Evolutionary conservation across 1,284 basidiomycete species (phyloP).

Genomic region (Ceratobasidium sp.): DNA sequence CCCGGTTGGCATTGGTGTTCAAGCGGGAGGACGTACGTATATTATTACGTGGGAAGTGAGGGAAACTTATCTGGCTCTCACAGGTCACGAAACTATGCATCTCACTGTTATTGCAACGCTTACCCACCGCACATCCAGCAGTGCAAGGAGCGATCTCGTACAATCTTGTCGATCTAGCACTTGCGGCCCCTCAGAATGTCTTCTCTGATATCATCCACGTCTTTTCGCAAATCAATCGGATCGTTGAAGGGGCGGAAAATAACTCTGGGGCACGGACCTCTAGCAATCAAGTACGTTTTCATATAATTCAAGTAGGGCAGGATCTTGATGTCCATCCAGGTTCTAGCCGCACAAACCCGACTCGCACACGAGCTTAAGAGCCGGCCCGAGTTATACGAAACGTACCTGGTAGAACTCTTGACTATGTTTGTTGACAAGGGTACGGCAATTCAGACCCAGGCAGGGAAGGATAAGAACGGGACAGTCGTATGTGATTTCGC

Average conservation of each 20-base stretch:
- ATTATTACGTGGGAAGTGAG: background rate
- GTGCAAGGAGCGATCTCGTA: slow-evolving; percentile 90
- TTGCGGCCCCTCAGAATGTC: slow-evolving; percentile 74
- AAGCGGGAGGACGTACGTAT: slow-evolving; percentile 70
- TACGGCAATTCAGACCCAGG: slow-evolving; percentile 83
- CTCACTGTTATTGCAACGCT: slow-evolving; percentile 89
- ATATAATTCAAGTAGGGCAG: slow-evolving; percentile 43
- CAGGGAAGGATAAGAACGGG: slow-evolving; percentile 44
- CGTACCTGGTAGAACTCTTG: slow-evolving; percentile 84
- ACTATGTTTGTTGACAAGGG: slow-evolving; percentile 90
- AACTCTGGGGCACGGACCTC: slow-evolving; percentile 74
- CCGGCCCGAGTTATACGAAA: slow-evolving; percentile 74
- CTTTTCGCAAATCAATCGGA: slow-evolving; percentile 79
- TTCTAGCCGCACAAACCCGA: slow-evolving; percentile 85
- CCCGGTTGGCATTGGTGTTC: slow-evolving; percentile 81
- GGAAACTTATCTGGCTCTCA: background rate
- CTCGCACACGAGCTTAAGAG: slow-evolving; percentile 76
- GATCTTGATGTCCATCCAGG: slow-evolving; percentile 52
- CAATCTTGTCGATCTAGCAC: slow-evolving; percentile 87
- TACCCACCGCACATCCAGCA: slow-evolving; percentile 80
- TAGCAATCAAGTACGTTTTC: slow-evolving; percentile 72
- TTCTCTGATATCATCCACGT: slow-evolving; percentile 85
- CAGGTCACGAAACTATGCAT: slow-evolving; percentile 84
- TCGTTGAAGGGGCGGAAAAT: slow-evolving; percentile 74
- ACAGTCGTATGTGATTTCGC: slow-evolving; percentile 33